Base-by-base conservation (phyloP, 192 early-diverging fungal species). In the Thamnidium elegans region DNA sequence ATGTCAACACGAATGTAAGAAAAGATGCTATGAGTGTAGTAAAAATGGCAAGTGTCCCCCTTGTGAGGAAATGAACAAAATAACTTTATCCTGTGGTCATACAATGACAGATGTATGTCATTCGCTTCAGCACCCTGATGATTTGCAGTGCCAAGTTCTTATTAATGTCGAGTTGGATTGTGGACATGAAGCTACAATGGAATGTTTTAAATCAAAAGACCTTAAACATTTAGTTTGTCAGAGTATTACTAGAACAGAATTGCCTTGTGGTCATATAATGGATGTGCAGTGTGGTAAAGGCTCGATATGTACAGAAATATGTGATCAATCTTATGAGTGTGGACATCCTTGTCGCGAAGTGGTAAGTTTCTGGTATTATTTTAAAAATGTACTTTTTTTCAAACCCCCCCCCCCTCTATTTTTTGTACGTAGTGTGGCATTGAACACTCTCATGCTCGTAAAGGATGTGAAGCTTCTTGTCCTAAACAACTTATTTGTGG, bases 401-500 rank as follows among this genome's bases (percentile, higher is more conserved):
- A n/a, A n/a, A n/a, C n/a, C n/a, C n/a, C n/a, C n/a, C n/a, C n/a
- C n/a, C n/a, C n/a, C n/a, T n/a, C n/a, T n/a, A n/a, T n/a, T n/a
- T n/a, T n/a, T 48, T 48, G 8, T 48, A 13, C 1, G 43, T 50
- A 72, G 71, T 76, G 74, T 52, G 52, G 65, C 2, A 34, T 14
- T 5, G 11, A 58, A 21, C 74, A 76, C 19, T 42, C 60, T 10
- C 74, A 76, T 59, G 46, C 58, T 5, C 43, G 69, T 15, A 34
- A 26, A 17, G 43, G 63, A 9, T 76, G 74, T 46, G 48, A 21
- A 15, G 17, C 30, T 14, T 43, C 32, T 42, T 76, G 74, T 34
- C 34, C 69, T 4, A 76, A 71, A 54, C 23, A 58, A 43, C 43
- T 76, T 13, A 64, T 76, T 19, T 76, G 74, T 46, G 74, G 74